Conservation (phyloP, 805 yeast species). For the Candida boleticola region DNA sequence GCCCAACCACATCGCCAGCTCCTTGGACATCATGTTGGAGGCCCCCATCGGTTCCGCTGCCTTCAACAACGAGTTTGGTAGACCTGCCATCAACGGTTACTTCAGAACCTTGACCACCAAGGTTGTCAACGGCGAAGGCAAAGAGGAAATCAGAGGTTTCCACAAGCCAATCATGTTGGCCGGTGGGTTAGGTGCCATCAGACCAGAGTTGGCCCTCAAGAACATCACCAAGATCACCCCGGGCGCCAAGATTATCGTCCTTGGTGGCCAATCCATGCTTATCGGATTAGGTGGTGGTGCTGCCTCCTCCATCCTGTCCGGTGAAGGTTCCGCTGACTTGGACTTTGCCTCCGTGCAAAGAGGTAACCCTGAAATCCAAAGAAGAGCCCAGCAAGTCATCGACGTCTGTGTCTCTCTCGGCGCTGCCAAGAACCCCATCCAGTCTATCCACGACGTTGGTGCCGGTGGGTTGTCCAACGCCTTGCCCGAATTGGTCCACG, state of each 20-base stretch:
- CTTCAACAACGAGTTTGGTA: slow-evolving; percentile 96
- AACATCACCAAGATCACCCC: slow-evolving; percentile 78
- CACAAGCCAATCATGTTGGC: slow-evolving; percentile 99
- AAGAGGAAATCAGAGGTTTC: slow-evolving; percentile 85
- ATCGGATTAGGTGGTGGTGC: slow-evolving; percentile 99
- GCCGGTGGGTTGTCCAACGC: slow-evolving; percentile 99
- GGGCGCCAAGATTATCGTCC: slow-evolving; percentile 85
- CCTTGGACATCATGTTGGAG: slow-evolving; percentile 92
- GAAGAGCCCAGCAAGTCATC: slow-evolving; percentile 98
- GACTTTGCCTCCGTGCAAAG: slow-evolving; percentile 99
- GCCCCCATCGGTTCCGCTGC: slow-evolving; percentile 99
- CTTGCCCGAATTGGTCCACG: slow-evolving; percentile 95
- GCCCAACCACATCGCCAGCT: slow-evolving; percentile 89
- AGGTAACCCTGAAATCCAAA: slow-evolving; percentile 99
- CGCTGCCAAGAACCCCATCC: slow-evolving; percentile 63
- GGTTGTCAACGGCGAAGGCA: slow-evolving; percentile 59
- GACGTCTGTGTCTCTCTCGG: slow-evolving; percentile 90
- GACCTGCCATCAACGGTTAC: slow-evolving; percentile 96
- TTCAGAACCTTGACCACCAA: slow-evolving; percentile 90
- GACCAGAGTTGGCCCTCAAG: slow-evolving; percentile 90
- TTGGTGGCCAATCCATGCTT: slow-evolving; percentile 97
- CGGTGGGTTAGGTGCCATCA: slow-evolving; percentile 96
- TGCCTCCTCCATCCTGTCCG: slow-evolving; percentile 94
- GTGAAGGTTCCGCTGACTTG: slow-evolving; percentile 92
- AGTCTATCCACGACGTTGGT: slow-evolving; percentile 97